Evolutionary conservation across 2,329 filamentous ascomycete genomes (phyloP).

Genomic region (Lomentospora prolificans): DNA sequence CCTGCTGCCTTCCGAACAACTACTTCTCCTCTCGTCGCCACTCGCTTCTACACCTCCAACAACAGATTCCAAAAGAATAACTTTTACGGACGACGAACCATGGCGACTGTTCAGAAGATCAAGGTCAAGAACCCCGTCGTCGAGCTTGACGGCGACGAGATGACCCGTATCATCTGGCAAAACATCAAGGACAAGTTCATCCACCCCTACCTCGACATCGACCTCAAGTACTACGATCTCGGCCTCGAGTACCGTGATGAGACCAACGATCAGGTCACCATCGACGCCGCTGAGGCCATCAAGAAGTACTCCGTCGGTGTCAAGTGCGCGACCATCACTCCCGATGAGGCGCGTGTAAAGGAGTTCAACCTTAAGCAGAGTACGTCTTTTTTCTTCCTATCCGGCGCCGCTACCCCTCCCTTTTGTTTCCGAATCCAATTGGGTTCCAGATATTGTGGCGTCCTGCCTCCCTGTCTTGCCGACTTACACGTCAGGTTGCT

Average conservation of each 20-base stretch:
- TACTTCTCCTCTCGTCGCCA: not conserved
- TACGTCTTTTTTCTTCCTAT: slow-evolving; percentile 32
- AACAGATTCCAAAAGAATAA: slow-evolving; percentile 4
- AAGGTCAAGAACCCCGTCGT: slow-evolving; percentile 99
- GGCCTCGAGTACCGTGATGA: slow-evolving; percentile 90
- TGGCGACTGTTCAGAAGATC: slow-evolving; percentile 67
- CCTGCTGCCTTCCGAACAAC: not conserved
- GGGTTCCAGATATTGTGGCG: not conserved
- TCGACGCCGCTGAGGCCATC: slow-evolving; percentile 93
- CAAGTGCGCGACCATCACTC: slow-evolving; percentile 99
- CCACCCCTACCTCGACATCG: slow-evolving; percentile 88
- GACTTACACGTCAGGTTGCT: not conserved
- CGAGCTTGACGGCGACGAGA: slow-evolving; percentile 90
- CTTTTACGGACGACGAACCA: slow-evolving; percentile 27
- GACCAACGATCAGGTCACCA: slow-evolving; percentile 92
- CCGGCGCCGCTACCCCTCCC: slow-evolving; percentile 1
- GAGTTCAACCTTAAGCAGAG: slow-evolving; percentile 99
- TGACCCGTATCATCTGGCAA: slow-evolving; percentile 99
- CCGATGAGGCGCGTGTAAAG: slow-evolving; percentile 90
- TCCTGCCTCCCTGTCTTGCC: not conserved
- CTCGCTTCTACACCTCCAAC: slow-evolving; percentile 2
- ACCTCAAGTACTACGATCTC: slow-evolving; percentile 96
- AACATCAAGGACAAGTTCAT: slow-evolving; percentile 99
- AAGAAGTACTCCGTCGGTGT: slow-evolving; percentile 98
- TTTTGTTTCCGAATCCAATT: slow-evolving; percentile 8